Percentiles rank a stretch among this genome's conserved stretches.
phyloP scores from a whole-genome alignment of 805 yeast species.

The Sugiyamaella qingdaonensis region DNA sequence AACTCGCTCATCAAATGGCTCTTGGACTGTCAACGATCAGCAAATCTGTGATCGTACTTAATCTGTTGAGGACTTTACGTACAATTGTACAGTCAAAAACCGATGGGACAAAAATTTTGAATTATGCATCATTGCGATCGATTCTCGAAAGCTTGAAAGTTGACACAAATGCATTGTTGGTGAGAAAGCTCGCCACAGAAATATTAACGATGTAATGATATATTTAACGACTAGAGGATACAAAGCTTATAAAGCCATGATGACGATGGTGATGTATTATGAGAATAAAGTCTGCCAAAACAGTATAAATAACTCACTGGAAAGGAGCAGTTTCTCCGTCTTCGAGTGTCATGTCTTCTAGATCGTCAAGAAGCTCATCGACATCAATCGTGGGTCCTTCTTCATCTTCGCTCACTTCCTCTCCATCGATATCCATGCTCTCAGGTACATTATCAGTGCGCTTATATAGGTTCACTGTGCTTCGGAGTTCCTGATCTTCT shows the following conservation, averaged over 20 bases:
- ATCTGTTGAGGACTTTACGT: not conserved
- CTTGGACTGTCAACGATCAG: not conserved
- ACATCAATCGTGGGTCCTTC: conserved; percentile 86
- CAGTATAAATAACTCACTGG: not conserved
- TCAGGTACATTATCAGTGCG: conserved; percentile 32
- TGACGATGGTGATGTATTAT: not conserved
- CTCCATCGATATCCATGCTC: conserved; percentile 18
- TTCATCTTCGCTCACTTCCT: conserved; percentile 41
- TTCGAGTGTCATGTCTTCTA: conserved; percentile 87
- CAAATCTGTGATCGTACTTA: not conserved
- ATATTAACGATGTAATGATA: not conserved
- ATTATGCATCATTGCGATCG: not conserved
- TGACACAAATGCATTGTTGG: not conserved
- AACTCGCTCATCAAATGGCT: not conserved
- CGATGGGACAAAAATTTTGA: not conserved
- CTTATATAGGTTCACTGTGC: conserved; percentile 84
- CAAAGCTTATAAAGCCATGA: too few relatives aligned
- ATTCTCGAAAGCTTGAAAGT: not conserved
- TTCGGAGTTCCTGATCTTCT: conserved; percentile 93
- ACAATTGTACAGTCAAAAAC: not conserved
- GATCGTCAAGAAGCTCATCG: conserved; percentile 90
- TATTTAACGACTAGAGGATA: not conserved
- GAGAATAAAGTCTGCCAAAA: not conserved
- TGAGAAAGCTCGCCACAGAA: not conserved
- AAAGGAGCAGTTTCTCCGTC: conserved; percentile 2